Base-by-base conservation (phyloP, 1,284 basidiomycete genomes). In the Dichomitus squalens region DNA sequence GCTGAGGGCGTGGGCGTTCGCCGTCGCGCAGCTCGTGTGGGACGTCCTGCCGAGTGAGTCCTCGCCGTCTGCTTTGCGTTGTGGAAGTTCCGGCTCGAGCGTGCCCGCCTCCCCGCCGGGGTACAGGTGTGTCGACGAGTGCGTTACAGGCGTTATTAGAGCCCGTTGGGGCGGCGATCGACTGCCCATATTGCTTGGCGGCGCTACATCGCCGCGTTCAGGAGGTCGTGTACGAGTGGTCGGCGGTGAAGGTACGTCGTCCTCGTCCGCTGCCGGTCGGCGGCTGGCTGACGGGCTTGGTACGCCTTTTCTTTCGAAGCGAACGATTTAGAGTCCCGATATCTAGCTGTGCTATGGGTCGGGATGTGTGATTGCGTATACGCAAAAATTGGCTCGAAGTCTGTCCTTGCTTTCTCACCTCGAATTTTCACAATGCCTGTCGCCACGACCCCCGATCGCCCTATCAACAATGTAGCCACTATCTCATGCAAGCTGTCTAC, bases 171-270 rank as follows among this genome's bases (percentile, higher is more conserved):
- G 55, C 61, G 4, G 58, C 67, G 51, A 47, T 72, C 11, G 39
- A 59, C 4, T 73, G 72, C 46, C 53, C 84, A 35, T 75, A 81
- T 20, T 91, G 88, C 66, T 80, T 79, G 57, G 68, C 73, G 46
- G 72, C 81, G 0, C 75, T 91, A 23, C 75, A 79, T 48, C 82
- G 85, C 35, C 79, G 88, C 25, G 80, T 90, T 36, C 83, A 82
- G 66, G 79, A 78, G 41, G 75, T 91, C 36, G 72, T 88, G 38
- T 69, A 82, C 27, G 86, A 89, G 63, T 90, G 88, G 88, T 85
- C 88, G 12, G 74, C 83, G 23, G 84, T 90, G 47, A 90, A 88
- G 76, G 88, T 61, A 27, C 29, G 58, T 46, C 23, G 4, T n/a
- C 2, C 35, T n/a, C 3, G 9, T 36, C 7, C n/a, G 35, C 16